Conservation (phyloP, 2,329 filamentous ascomycete species). For the Leptosphaerulina australis region DNA sequence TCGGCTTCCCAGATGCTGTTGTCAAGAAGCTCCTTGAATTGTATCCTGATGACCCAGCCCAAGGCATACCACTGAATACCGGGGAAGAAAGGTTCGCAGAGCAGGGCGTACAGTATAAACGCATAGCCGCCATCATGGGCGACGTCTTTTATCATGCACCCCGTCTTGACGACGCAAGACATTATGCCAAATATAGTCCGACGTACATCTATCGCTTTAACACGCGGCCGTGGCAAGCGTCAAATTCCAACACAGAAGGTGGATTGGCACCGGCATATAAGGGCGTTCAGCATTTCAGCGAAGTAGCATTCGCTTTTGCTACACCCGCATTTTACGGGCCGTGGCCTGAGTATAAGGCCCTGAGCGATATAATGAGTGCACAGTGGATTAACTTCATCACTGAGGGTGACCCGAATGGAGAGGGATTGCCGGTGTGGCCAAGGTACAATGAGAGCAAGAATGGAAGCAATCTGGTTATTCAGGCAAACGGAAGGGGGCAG, state of each 20-base stretch:
- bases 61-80: conserved; percentile 44
- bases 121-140: conserved; percentile 58
- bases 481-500: conserved; percentile 50
- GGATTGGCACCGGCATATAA: conserved; percentile 51
- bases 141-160: conserved; percentile 64
- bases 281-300: conserved; percentile 62
- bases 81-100: conserved; percentile 40
- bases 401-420: conserved; percentile 46
- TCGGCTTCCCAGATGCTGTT: conserved; percentile 38
- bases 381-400: conserved; percentile 56
- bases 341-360: conserved; percentile 47
- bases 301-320: conserved; percentile 56
- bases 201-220: conserved; percentile 69
- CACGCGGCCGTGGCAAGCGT: conserved; percentile 41
- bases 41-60: conserved; percentile 44
- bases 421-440: conserved; percentile 49
- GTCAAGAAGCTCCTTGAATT: conserved; percentile 41
- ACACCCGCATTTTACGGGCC: conserved; percentile 50
- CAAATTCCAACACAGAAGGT: conserved; percentile 46
- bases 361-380: conserved; percentile 54
- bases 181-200: conserved; percentile 55
- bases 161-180: conserved; percentile 52
- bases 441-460: conserved; percentile 45
- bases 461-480: conserved; percentile 54
- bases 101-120: conserved; percentile 58